Evolutionary conservation across 768 basidiomycete species (phyloP).

Genomic region (Botryobasidium botryosum): DNA sequence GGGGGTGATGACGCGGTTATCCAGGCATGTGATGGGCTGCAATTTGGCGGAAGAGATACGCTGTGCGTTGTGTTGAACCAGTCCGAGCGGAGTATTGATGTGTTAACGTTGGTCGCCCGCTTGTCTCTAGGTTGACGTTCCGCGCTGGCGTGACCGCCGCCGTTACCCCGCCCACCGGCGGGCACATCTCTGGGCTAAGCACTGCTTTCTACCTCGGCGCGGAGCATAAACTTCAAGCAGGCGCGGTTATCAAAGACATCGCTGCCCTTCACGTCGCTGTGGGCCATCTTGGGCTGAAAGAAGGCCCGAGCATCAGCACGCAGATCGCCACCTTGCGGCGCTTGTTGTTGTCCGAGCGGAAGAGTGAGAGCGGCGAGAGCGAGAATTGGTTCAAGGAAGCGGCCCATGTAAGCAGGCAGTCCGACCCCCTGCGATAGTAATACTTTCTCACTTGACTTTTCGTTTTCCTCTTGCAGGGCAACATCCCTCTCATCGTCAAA

Average conservation of each 20-base stretch:
- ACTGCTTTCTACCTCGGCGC: slow-evolving; percentile 44
- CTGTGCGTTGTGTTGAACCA: slow-evolving; percentile 32
- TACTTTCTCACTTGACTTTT: background rate
- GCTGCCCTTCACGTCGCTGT: background rate
- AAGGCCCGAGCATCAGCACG: slow-evolving; percentile 15
- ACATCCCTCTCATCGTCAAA: slow-evolving; percentile 41
- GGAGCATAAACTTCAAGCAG: slow-evolving; percentile 22
- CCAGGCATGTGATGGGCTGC: slow-evolving; percentile 55
- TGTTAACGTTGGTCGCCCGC: too few species aligned
- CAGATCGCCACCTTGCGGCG: slow-evolving; percentile 35
- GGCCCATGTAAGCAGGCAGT: slow-evolving; percentile 26
- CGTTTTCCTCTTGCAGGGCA: slow-evolving; percentile 23
- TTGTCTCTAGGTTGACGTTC: slow-evolving; percentile 45
- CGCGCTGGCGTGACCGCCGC: slow-evolving; percentile 56
- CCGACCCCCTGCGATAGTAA: background rate
- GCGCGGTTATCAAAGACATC: background rate
- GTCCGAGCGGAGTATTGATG: too few species aligned
- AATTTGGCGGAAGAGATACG: slow-evolving; percentile 50
- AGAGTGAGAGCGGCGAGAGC: slow-evolving; percentile 26
- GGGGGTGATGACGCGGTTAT: too few species aligned
- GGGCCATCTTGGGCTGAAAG: background rate
- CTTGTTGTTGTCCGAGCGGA: too few species aligned
- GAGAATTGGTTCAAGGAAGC: slow-evolving; percentile 33
- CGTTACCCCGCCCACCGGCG: slow-evolving; percentile 40
- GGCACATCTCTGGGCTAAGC: slow-evolving; percentile 47